Evolutionary conservation across 805 yeast genomes (phyloP), one percentile per base, ranked within the genome.

Genomic region (Candida tallmaniae): DNA sequence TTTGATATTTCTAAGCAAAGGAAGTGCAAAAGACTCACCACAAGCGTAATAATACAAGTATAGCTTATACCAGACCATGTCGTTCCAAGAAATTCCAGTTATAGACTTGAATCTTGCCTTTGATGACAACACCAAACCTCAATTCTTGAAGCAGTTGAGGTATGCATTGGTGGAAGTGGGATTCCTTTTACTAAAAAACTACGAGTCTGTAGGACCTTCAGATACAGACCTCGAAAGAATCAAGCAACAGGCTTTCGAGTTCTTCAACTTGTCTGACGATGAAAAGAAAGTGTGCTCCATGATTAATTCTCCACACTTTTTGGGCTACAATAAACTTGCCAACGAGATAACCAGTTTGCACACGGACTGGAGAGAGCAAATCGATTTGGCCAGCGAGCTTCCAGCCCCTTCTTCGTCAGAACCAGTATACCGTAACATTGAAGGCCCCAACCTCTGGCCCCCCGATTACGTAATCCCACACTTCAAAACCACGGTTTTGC

Each of bases 301-400:
- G 83, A 68, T 61, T 30, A 61, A 65, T 43, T 74, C 73, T 41
- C 76, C 77, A 5, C 80, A 77, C 45, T 77, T 78, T 44, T 64
- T 70, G 46, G 84, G 80, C 4, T 79, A 70, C 59, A 69, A 76
- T 20, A 56, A 67, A 23, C 56, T 77, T 16, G 82, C 79, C 5
- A 73, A 75, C 38, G 83, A 77, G 46, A 68, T 73, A 33, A 76
- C 83, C 0, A 75, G 76, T 9, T 58, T 59, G 15, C 58, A 58
- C 17, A 62, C 72, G 3, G 84, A 78, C 47, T 68, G 78, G 68
- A 58, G 83, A 37, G 84, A 78, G 46, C 83, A 78, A 52, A 69
- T 72, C 39, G 83, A 78, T 47, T 58, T 78, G 36, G 82, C 75
- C 4, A 73, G 78, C 5, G 75, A 69, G 39, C 52, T 70, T 22